A percentile compares a stretch with the other conserved stretches of the same genome.
Conservation (phyloP, 208 protist species). For the Acanthamoeba polyphaga region DNA sequence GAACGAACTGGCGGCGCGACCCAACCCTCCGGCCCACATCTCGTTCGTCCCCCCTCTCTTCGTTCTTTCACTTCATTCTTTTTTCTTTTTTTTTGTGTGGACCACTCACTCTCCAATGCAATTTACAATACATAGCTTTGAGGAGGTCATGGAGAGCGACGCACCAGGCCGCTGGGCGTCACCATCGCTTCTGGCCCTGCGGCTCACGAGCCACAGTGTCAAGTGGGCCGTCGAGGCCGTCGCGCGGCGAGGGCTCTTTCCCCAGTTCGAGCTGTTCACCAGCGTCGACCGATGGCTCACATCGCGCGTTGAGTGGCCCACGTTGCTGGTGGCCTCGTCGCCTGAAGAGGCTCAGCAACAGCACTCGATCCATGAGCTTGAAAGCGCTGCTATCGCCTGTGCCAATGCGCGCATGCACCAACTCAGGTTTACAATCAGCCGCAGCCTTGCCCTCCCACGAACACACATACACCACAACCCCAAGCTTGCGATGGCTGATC, state of each 20-base stretch:
- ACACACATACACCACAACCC: not conserved
- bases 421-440: not conserved
- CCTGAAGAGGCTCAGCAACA: not conserved
- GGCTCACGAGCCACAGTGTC: not conserved
- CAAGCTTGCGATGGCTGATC: not conserved
- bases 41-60: not conserved
- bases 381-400: not conserved
- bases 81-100: too few species aligned
- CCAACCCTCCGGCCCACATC: not conserved
- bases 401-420: not conserved
- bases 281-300: not conserved
- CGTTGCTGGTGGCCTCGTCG: not conserved
- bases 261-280: not conserved
- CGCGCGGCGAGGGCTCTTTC: not conserved
- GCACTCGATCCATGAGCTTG: not conserved
- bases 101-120: not conserved
- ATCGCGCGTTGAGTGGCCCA: not conserved
- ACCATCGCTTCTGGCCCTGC: not conserved
- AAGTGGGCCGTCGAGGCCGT: not conserved
- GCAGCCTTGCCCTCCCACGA: not conserved
- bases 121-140: not conserved
- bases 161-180: not conserved
- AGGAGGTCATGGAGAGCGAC: not conserved
- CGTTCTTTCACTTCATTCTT: not conserved
- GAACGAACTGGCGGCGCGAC: not conserved